Evolutionary conservation across 2,329 filamentous ascomycete genomes (phyloP).

Genomic region (Phyllosticta citrichinensis): DNA sequence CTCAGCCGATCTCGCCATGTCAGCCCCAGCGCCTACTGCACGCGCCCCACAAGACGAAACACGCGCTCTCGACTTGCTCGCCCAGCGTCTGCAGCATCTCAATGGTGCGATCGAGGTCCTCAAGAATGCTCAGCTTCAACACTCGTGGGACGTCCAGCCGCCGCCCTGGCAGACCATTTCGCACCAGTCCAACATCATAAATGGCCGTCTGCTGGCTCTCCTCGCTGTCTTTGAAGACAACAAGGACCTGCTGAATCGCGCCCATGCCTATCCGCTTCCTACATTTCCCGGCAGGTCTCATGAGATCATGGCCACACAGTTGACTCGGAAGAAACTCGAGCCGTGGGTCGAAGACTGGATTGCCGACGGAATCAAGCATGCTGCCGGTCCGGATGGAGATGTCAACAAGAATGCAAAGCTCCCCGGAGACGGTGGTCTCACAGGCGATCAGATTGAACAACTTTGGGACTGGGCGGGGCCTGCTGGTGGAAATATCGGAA

Average conservation of each 20-base stretch:
- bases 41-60: slow-evolving; percentile 6
- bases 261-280: slow-evolving; percentile 66
- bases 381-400: slow-evolving; percentile 20
- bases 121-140: slow-evolving; percentile 1
- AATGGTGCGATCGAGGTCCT: slow-evolving; percentile 6
- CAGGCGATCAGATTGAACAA: slow-evolving; percentile 42
- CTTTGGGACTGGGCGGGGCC: slow-evolving; percentile 50
- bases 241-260: slow-evolving; percentile 54
- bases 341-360: slow-evolving; percentile 67
- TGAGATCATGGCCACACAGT: slow-evolving; percentile 47
- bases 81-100: slow-evolving; percentile 5
- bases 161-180: slow-evolving; percentile 4
- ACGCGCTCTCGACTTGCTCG: slow-evolving; percentile 3
- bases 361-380: slow-evolving; percentile 46
- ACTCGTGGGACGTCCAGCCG: neutral
- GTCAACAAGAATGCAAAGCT: slow-evolving; percentile 7
- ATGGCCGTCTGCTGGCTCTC: slow-evolving; percentile 47
- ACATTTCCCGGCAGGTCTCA: slow-evolving; percentile 57
- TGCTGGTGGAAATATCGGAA: slow-evolving; percentile 40
- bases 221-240: slow-evolving; percentile 56
- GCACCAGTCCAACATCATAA: slow-evolving; percentile 9
- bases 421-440: slow-evolving; percentile 22
- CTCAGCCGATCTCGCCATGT: neutral
- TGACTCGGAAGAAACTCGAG: slow-evolving; percentile 77
- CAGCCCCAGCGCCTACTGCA: neutral